Base-by-base conservation (phyloP, 768 basidiomycete genomes). In the Trametes sanguinea region DNA sequence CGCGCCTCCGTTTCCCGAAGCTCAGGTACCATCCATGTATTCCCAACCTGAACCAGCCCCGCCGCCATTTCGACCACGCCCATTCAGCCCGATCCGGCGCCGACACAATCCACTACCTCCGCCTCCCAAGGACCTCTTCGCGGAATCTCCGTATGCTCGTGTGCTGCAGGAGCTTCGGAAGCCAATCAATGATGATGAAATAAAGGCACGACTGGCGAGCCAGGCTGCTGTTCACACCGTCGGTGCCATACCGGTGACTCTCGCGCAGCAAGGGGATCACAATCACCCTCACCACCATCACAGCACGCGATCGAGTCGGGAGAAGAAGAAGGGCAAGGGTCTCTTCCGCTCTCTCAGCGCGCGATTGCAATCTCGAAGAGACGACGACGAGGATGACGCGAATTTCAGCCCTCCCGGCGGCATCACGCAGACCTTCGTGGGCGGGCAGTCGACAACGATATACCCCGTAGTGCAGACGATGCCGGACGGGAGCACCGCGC, bases 61-160 rank as follows among this genome's bases (percentile, higher is more conserved):
- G n/a, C 57, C 57, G 11, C 30, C 37, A 11, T 54, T 50, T 33
- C 58, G 63, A 4, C 33, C 64, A 39, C 55, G 61, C 27, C 60
- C 61, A 29, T 56, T 59, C 63, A 35, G 29, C 9, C 64, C 61
- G n/a, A 60, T 64, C 5, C 63, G 35, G 9, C 22, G 33, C 11
- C 50, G 48, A 7, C 57, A 65, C 16, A 88, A 92, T 68, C 88
- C 88, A 4, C 82, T 91, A 8, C 90, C 90, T 0, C 61, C 70
- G 2, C 88, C 84, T 0, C 90, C 90, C 0, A 73, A 74, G 33
- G 84, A 90, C 68, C 57, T 90, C 7, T 88, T 86, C 71, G 78
- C 81, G 11, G 73, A 74, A 30, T 77, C 85, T 0, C 86, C 86
- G 0, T 88, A 88, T 70, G 80, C 81, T 54, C 72, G 76, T 0